phyloP scores from a whole-genome alignment of 805 yeast species.

The Saturnispora serradocipensis region DNA sequence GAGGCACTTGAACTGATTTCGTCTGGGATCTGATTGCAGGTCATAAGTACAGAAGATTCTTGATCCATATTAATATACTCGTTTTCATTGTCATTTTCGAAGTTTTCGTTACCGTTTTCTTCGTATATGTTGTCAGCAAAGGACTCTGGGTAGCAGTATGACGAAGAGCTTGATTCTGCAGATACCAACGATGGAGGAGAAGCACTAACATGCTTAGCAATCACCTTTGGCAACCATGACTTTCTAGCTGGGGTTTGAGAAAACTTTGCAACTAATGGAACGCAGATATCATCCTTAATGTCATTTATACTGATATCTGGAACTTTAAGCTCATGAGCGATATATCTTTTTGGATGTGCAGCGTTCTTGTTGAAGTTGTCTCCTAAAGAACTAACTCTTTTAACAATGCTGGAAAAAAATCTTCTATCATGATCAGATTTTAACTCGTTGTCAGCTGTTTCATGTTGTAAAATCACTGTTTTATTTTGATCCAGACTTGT shows the following conservation, averaged over 20 bases:
- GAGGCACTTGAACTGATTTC: conserved; percentile 1
- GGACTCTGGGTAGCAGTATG: neutral
- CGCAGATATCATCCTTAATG: neutral
- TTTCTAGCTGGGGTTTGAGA: neutral
- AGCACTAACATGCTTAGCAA: neutral
- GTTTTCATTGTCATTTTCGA: neutral
- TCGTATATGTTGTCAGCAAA: neutral
- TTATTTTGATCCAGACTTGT: conserved; percentile 1
- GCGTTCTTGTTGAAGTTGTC: neutral
- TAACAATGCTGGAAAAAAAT: neutral
- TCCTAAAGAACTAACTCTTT: conserved; percentile 5
- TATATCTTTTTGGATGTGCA: neutral
- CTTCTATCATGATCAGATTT: neutral
- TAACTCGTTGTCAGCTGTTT: no score
- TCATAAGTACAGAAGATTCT: neutral
- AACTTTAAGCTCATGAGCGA: neutral
- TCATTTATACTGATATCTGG: neutral
- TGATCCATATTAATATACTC: neutral
- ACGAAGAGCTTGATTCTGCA: neutral
- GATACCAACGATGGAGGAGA: neutral
- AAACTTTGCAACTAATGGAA: neutral
- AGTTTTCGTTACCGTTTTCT: neutral
- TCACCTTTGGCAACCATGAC: neutral
- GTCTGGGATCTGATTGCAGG: conserved; percentile 2
- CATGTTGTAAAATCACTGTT: neutral